Evolutionary conservation across 1,284 basidiomycete species (phyloP).

Genomic region (Melampsora larici-populina): DNA sequence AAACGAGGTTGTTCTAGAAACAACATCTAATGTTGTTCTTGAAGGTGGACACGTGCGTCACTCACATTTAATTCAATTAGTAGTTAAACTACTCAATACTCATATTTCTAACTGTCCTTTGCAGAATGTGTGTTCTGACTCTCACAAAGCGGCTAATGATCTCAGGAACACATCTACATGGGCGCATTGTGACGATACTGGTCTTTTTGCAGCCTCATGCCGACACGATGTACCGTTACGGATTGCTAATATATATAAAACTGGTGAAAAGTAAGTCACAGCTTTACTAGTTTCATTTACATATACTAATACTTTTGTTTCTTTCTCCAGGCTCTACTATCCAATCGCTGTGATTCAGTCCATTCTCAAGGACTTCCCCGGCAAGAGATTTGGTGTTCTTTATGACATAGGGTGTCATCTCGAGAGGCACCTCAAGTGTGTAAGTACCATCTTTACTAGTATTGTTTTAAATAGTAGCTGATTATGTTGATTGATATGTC

Average conservation of each 20-base stretch:
- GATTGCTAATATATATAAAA: constrained; percentile 1
- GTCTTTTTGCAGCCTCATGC: constrained; percentile 12
- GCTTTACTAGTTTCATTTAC: not conserved
- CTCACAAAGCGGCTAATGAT: constrained; percentile 20
- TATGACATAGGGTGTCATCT: too few species aligned
- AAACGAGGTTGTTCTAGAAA: not conserved
- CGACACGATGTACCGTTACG: constrained; percentile 1
- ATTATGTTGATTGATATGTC: not conserved
- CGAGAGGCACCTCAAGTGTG: not conserved
- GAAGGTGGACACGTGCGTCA: not conserved
- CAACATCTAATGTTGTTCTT: not conserved
- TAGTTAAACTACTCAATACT: too few species aligned
- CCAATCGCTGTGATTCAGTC: not conserved
- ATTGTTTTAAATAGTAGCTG: not conserved
- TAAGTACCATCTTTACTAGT: too few species aligned
- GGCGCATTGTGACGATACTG: constrained; percentile 9
- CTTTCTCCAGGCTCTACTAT: constrained; percentile 20
- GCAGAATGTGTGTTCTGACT: constrained; percentile 15
- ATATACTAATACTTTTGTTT: not conserved
- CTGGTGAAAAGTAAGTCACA: constrained; percentile 8
- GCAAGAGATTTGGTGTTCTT: not conserved
- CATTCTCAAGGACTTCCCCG: not conserved
- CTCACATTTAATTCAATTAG: too few species aligned
- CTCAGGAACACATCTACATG: not conserved
- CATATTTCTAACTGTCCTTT: not conserved